These are phyloP conservation scores for Podaxis sp. DNA, from an alignment of 768 basidiomycete species.

Conservation along the genomic window DNA sequence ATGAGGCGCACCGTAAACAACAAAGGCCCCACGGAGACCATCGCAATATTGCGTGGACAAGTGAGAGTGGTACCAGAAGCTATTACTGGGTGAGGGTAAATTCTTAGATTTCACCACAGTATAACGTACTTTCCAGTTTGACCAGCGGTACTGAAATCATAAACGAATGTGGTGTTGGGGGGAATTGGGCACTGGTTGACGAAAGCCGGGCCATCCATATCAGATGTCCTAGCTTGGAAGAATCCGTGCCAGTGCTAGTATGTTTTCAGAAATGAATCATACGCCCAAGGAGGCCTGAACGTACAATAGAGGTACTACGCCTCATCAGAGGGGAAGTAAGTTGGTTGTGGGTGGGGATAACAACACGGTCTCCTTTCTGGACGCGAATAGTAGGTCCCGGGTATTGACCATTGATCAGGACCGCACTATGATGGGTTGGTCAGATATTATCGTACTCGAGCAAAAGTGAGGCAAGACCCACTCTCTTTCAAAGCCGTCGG, in stretches of 20 bases:
- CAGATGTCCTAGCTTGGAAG: conserved; percentile 22
- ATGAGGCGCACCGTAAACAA: conserved; percentile 26
- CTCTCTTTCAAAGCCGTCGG: conserved; percentile 45
- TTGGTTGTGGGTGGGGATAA: neutral
- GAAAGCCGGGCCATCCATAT: conserved; percentile 28
- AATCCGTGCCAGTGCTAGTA: conserved; percentile 25
- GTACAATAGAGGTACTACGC: conserved; percentile 27
- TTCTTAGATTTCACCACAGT: neutral
- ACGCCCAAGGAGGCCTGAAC: neutral
- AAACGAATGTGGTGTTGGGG: conserved; percentile 29
- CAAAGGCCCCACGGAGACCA: conserved; percentile 25
- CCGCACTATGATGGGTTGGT: conserved; percentile 2
- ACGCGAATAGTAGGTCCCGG: conserved; percentile 4
- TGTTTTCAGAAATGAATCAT: neutral
- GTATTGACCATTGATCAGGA: neutral
- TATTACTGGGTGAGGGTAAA: neutral
- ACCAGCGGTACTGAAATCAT: conserved; percentile 25
- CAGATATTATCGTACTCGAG: neutral
- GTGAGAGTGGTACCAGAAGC: conserved; percentile 31
- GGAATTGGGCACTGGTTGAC: conserved; percentile 32
- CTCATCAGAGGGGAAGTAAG: conserved; percentile 40
- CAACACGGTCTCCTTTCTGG: neutral
- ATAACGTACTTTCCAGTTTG: conserved; percentile 27
- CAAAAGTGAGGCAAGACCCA: neutral
- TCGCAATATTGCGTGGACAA: conserved; percentile 14